Evolutionary conservation across 495 filamentous ascomycete genomes (phyloP).

Genomic region (Sphaerosporella brunnea): DNA sequence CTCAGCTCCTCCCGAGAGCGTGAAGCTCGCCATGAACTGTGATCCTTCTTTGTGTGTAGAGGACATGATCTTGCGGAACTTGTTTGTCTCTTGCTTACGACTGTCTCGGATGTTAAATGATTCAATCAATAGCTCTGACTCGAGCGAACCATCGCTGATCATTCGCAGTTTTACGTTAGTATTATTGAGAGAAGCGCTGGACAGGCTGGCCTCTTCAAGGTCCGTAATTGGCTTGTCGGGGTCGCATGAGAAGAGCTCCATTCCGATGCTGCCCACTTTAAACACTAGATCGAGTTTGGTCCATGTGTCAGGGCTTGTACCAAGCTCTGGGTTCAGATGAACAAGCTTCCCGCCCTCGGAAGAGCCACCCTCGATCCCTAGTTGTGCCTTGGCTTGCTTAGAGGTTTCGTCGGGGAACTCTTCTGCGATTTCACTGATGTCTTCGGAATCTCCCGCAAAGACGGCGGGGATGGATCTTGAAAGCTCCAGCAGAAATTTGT

Average conservation of each 20-base stretch:
- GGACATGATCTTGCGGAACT: slow-evolving; percentile 96
- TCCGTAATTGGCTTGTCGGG: slow-evolving; percentile 58
- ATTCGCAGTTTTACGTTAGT: slow-evolving; percentile 86
- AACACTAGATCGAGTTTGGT: slow-evolving; percentile 88
- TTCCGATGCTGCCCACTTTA: slow-evolving; percentile 64
- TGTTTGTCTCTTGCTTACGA: slow-evolving; percentile 68
- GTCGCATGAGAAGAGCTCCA: slow-evolving; percentile 69
- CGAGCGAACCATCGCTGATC: slow-evolving; percentile 77
- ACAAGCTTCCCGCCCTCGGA: slow-evolving; percentile 28
- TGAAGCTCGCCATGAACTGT: slow-evolving; percentile 94
- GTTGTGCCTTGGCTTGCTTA: slow-evolving; percentile 32
- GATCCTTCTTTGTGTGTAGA: slow-evolving; percentile 82
- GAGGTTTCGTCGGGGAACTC: slow-evolving; percentile 42
- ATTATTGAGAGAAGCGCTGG: slow-evolving; percentile 82
- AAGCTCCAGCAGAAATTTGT: slow-evolving; percentile 72
- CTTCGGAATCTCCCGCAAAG: slow-evolving; percentile 56
- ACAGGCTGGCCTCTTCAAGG: slow-evolving; percentile 65
- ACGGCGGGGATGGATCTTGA: slow-evolving; percentile 70
- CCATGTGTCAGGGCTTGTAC: slow-evolving; percentile 51
- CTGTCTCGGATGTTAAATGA: slow-evolving; percentile 91
- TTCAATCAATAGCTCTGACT: slow-evolving; percentile 83
- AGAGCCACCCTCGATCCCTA: slow-evolving; percentile 17
- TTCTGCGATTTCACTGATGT: slow-evolving; percentile 42
- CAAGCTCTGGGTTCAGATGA: slow-evolving; percentile 47
- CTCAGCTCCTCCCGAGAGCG: slow-evolving; percentile 73